These are phyloP conservation scores for Xylaria sp. DNA, from an alignment of 2,329 filamentous ascomycete genomes.

Conservation along the genomic window DNA sequence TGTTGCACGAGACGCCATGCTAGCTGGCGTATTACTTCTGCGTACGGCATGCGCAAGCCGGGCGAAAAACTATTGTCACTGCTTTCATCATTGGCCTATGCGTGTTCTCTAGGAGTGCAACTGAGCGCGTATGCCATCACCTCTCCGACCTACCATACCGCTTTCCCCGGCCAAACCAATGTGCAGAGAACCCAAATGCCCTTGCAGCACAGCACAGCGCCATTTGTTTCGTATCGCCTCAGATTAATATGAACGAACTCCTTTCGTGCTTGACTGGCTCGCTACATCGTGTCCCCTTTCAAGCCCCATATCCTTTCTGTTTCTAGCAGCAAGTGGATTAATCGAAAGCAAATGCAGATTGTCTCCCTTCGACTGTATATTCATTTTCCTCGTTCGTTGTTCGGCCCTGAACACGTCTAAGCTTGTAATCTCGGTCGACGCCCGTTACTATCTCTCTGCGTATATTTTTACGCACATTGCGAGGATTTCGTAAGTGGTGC, in stretches of 20 bases:
- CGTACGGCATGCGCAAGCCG: constrained; percentile 21
- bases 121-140: constrained; percentile 19
- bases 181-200: constrained; percentile 32
- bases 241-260: constrained; percentile 19
- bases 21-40: constrained; percentile 30
- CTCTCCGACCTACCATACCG: constrained; percentile 20
- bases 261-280: constrained; percentile 4
- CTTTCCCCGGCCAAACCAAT: constrained; percentile 3
- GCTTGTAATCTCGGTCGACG: not conserved
- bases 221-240: constrained; percentile 26
- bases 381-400: not conserved
- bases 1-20: constrained; percentile 34
- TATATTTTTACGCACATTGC: not conserved
- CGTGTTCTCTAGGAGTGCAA: constrained; percentile 28
- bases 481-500: constrained; percentile 17
- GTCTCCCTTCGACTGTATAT: not conserved
- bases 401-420: not conserved
- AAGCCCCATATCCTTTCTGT: not conserved
- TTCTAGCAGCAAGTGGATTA: constrained; percentile 15
- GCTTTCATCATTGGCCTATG: constrained; percentile 24
- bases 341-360: constrained; percentile 24
- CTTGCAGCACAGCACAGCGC: constrained; percentile 31
- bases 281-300: not conserved
- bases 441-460: not conserved
- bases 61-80: constrained; percentile 18